Evolutionary conservation across 2,329 filamentous ascomycete species (phyloP).

Genomic region (Nigrograna mackinnonii): DNA sequence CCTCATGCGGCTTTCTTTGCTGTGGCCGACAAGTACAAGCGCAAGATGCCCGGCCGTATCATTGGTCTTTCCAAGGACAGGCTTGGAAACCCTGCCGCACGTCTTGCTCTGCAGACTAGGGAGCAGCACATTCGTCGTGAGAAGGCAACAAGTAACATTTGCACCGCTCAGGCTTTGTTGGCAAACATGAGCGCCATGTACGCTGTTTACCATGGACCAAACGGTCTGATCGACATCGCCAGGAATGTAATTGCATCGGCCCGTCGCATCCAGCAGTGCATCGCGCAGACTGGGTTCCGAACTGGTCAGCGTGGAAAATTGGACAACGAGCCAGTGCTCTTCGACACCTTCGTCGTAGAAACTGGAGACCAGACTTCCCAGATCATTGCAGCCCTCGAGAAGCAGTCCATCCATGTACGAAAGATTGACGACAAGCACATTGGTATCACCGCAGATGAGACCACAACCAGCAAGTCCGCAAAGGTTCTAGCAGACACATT

Average conservation of each 20-base stretch:
- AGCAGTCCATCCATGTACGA: slow-evolving; percentile 65
- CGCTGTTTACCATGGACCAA: slow-evolving; percentile 88
- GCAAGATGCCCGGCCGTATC: slow-evolving; percentile 88
- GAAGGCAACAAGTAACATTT: slow-evolving; percentile 97
- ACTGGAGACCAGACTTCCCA: slow-evolving; percentile 55
- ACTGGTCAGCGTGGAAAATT: slow-evolving; percentile 63
- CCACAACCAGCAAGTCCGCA: slow-evolving; percentile 60
- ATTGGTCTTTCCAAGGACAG: slow-evolving; percentile 93
- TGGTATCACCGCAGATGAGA: slow-evolving; percentile 80
- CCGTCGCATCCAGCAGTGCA: slow-evolving; percentile 67
- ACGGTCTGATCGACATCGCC: slow-evolving; percentile 81
- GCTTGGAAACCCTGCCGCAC: slow-evolving; percentile 77
- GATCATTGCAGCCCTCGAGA: slow-evolving; percentile 56
- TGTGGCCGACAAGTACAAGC: slow-evolving; percentile 86
- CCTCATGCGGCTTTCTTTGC: slow-evolving; percentile 98
- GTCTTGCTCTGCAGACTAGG: slow-evolving; percentile 85
- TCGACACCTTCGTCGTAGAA: slow-evolving; percentile 77
- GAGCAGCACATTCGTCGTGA: slow-evolving; percentile 96
- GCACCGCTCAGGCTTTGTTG: slow-evolving; percentile 89
- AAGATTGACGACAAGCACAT: slow-evolving; percentile 63
- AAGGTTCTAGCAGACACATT: slow-evolving; percentile 63
- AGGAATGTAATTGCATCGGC: slow-evolving; percentile 74
- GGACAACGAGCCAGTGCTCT: slow-evolving; percentile 63
- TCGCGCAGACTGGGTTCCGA: slow-evolving; percentile 66
- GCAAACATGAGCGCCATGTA: slow-evolving; percentile 98